Evolutionary conservation across 1,284 basidiomycete species (phyloP).

Genomic region (Microbotryum scabiosae): DNA sequence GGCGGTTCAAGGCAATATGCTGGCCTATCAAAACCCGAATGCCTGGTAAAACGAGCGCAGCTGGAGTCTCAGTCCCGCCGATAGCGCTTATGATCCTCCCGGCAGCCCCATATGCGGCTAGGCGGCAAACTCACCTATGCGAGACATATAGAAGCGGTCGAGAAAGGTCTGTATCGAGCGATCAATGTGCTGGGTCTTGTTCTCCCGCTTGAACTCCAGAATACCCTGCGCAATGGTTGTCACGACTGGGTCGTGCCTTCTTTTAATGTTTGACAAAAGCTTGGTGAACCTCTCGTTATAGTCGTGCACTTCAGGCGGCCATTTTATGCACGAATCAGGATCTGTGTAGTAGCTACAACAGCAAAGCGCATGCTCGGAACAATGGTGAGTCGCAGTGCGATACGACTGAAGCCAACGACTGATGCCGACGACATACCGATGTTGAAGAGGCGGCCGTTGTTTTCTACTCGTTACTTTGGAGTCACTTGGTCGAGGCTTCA

Average conservation of each 20-base stretch:
- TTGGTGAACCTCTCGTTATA: slow-evolving; percentile 90
- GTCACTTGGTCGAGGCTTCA: slow-evolving; percentile 29
- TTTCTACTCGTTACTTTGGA: slow-evolving; percentile 17
- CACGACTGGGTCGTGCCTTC: slow-evolving; percentile 91
- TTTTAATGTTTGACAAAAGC: slow-evolving; percentile 81
- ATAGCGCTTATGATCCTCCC: too few species aligned
- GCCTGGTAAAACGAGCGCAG: slow-evolving; percentile 36
- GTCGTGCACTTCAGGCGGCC: slow-evolving; percentile 88
- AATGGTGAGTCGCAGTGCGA: neutral
- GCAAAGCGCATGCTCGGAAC: neutral
- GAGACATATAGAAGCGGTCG: slow-evolving; percentile 93
- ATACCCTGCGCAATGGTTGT: slow-evolving; percentile 85
- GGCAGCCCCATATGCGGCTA: neutral
- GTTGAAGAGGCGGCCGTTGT: slow-evolving; percentile 16
- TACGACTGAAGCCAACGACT: neutral
- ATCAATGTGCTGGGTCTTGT: slow-evolving; percentile 54
- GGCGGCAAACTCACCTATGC: slow-evolving; percentile 55
- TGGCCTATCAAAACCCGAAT: slow-evolving; percentile 93
- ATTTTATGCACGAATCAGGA: slow-evolving; percentile 56
- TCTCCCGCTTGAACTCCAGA: slow-evolving; percentile 53
- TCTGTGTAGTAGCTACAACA: slow-evolving; percentile 67
- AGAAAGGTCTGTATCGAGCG: slow-evolving; percentile 79
- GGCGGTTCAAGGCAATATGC: slow-evolving; percentile 80
- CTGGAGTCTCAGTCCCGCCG: neutral
- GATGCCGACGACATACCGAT: slow-evolving; percentile 16